Evolutionary conservation across 805 yeast species (phyloP), one percentile per base, ranked within the genome.

Genomic region (Teunomyces stri): DNA sequence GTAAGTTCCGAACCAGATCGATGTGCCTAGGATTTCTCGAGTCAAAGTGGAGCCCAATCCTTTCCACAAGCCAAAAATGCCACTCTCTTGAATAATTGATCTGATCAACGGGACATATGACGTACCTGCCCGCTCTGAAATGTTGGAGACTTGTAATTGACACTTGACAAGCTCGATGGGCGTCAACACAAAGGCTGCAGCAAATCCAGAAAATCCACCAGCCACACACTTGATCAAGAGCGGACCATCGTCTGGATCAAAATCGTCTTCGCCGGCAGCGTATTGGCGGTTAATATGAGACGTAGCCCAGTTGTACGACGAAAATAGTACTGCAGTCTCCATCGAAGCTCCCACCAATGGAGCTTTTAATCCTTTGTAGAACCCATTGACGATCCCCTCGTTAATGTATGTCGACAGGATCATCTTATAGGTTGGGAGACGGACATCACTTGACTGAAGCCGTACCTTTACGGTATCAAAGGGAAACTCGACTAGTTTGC

Each of bases 81-180:
- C 97, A 12, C 75, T 72, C 3, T 71, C 65, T 13, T 56, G 38
- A 15, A 80, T 57, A 0, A 87, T 73, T 3, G 68, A 62, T 33
- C 54, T 53, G 41, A 71, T 59, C 6, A 66, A 55, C 6, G 65
- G 43, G 34, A 39, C 70, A 66, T 72, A 53, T 27, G 52, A 57
- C 61, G 65, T 7, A 71, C 62, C 11, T 61, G 60, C 21, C 54
- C 55, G 5, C 3, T 58, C 43, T 1, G 56, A 51, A 30, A 68
- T 45, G 48, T 72, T 71, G 21, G 65, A 58, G 15, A 92, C 96
- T 65, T 92, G 98, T 61, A 91, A 68, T 59, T 84, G 83, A 66
- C 97, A 91, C 64, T 92, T 92, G 56, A 92, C 74, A 49, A 92
- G 71, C 64, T 92, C 98, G n/a, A 92, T 83, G 0, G 98, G 98